Evolutionary conservation across 805 yeast species (phyloP).

Genomic region (Alloascoidea africana): DNA sequence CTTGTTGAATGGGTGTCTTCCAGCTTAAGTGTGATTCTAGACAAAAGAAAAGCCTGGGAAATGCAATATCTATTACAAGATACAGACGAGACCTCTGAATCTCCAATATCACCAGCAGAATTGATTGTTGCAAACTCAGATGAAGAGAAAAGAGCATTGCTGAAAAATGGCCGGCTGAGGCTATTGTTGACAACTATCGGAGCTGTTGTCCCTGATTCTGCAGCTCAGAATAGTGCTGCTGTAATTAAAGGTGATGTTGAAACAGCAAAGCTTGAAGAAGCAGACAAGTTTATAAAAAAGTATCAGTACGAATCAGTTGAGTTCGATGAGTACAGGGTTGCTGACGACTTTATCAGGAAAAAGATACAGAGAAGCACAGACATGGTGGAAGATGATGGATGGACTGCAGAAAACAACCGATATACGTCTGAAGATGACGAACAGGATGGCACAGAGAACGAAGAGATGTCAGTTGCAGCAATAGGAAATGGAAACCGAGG

Average conservation of each 20-base stretch:
- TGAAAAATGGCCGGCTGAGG: slow-evolving; percentile 33
- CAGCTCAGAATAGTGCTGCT: slow-evolving; percentile 23
- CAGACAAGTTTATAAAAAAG: slow-evolving; percentile 23
- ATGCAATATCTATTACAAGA: neutral
- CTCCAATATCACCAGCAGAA: slow-evolving; percentile 7
- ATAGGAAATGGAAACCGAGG: slow-evolving; percentile 14
- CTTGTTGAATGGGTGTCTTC: slow-evolving; percentile 28
- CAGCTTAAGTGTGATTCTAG: slow-evolving; percentile 20
- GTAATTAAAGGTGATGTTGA: slow-evolving; percentile 19
- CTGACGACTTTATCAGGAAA: slow-evolving; percentile 17
- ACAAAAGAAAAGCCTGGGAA: slow-evolving; percentile 13
- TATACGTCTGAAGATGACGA: slow-evolving; percentile 17
- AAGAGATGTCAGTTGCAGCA: slow-evolving; percentile 20
- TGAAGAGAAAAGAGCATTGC: slow-evolving; percentile 15
- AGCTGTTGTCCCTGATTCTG: slow-evolving; percentile 24
- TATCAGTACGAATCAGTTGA: slow-evolving; percentile 23
- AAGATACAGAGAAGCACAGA: slow-evolving; percentile 5
- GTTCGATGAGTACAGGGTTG: slow-evolving; percentile 20
- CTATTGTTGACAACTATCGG: slow-evolving; percentile 31
- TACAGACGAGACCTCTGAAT: slow-evolving; percentile 2
- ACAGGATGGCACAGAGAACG: slow-evolving; percentile 4
- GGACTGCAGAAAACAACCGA: slow-evolving; percentile 20
- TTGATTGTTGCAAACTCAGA: slow-evolving; percentile 11
- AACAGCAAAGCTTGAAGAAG: slow-evolving; percentile 18
- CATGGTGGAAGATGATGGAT: slow-evolving; percentile 16